These are phyloP conservation scores for Oxytropis ochrocephala DNA, from an alignment of 306 rosid species.

Conservation along the genomic window DNA sequence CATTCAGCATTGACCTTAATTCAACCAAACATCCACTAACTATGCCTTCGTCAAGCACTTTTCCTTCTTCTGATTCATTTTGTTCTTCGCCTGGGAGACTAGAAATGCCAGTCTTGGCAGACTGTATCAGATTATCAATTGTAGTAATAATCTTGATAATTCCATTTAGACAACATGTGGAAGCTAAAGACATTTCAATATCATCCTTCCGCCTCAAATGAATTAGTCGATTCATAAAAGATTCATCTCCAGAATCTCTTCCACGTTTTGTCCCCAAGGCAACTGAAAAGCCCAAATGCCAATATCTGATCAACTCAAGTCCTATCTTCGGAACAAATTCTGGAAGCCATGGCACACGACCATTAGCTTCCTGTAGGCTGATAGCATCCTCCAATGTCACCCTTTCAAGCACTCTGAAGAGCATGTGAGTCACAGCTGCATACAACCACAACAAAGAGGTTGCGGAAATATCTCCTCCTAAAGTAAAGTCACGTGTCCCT, in stretches of 20 bases:
- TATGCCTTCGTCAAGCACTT: constrained; percentile 66
- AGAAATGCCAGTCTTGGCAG: constrained; percentile 44
- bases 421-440: constrained; percentile 66
- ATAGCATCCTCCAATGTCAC: constrained; percentile 47
- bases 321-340: constrained; percentile 87
- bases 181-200: constrained; percentile 66
- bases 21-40: constrained; percentile 42
- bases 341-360: constrained; percentile 80
- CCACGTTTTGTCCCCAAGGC: constrained; percentile 27
- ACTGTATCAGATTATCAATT: constrained; percentile 58
- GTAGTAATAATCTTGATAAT: constrained; percentile 36
- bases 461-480: constrained; percentile 26
- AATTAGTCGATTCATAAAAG: constrained; percentile 56
- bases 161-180: constrained; percentile 70
- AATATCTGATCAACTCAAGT: constrained; percentile 58
- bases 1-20: constrained; percentile 43
- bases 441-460: constrained; percentile 74
- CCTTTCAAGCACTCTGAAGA: constrained; percentile 61
- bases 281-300: constrained; percentile 40
- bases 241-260: constrained; percentile 29
- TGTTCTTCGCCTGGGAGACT: constrained; percentile 33
- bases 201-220: constrained; percentile 54
- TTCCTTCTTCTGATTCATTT: constrained; percentile 52
- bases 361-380: constrained; percentile 30
- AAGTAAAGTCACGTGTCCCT: constrained; percentile 12